Conservation (phyloP, 2,329 filamentous ascomycete species). For the Corniculantispora saksenae region DNA sequence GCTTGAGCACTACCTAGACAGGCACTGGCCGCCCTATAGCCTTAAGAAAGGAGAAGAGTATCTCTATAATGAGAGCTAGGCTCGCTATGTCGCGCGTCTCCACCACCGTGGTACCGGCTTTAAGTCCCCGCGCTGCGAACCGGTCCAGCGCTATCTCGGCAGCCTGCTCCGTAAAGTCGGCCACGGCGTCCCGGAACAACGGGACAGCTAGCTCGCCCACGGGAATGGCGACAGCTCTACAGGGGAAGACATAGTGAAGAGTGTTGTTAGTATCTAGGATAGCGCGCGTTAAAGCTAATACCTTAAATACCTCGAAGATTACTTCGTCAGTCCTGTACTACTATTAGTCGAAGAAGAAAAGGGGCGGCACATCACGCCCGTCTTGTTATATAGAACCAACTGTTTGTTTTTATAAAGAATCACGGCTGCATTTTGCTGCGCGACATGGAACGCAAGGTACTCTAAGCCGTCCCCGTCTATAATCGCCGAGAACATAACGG, state of each 20-base stretch:
- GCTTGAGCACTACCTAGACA: constrained; percentile 51
- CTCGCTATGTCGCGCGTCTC: constrained; percentile 60
- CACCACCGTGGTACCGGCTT: constrained; percentile 48
- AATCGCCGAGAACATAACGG: neutral
- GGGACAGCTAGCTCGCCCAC: constrained; percentile 25
- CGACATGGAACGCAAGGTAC: constrained; percentile 25
- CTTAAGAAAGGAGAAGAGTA: constrained; percentile 62
- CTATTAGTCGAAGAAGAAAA: too few species aligned
- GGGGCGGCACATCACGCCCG: too few species aligned
- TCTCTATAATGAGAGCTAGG: constrained; percentile 58
- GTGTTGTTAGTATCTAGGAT: constrained; percentile 54
- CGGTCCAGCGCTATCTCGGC: constrained; percentile 52
- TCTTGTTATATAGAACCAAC: constrained; percentile 22
- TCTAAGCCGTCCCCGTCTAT: neutral
- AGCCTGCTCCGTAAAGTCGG: constrained; percentile 57
- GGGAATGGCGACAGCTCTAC: constrained; percentile 49
- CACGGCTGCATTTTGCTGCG: constrained; percentile 35
- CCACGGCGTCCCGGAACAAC: constrained; percentile 34
- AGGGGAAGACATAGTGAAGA: constrained; percentile 63
- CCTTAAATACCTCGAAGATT: constrained; percentile 60
- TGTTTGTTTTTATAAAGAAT: constrained; percentile 26
- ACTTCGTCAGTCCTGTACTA: constrained; percentile 21
- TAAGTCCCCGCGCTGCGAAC: constrained; percentile 53
- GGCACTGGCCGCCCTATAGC: constrained; percentile 46
- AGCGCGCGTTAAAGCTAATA: constrained; percentile 50